A percentile compares a stretch with the other conserved stretches of the same genome.
These are phyloP conservation scores for Thraustochytrium striatum DNA, from an alignment of 352 stramenopile species.

Conservation along the genomic window DNA sequence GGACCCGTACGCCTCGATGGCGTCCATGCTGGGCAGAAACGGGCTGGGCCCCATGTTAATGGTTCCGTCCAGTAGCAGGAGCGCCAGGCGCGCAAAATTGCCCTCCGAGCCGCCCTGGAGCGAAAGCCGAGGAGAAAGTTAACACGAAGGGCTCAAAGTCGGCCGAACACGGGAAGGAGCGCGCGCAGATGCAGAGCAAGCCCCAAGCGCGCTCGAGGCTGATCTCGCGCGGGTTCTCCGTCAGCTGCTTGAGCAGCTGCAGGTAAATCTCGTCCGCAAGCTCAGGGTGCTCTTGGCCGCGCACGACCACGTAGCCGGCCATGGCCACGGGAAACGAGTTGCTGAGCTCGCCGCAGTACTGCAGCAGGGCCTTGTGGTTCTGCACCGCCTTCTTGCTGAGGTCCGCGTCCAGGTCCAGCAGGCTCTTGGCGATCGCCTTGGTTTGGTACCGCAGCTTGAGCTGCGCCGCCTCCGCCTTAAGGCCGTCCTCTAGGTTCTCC, in stretches of 20 bases:
- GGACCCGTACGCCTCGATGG: constrained; percentile 5
- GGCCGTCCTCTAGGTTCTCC: constrained; percentile 39
- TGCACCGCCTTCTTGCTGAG: constrained; percentile 15
- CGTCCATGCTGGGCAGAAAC: constrained; percentile 41
- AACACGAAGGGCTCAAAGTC: constrained; percentile 61
- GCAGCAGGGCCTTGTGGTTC: constrained; percentile 36
- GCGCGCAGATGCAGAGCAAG: constrained; percentile 57
- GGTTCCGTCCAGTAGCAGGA: constrained; percentile 19
- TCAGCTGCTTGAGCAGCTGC: constrained; percentile 66
- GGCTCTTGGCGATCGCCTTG: constrained; percentile 40
- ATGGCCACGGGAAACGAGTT: constrained; percentile 36
- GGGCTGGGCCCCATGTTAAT: constrained; percentile 22
- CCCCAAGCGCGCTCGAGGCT: constrained; percentile 59
- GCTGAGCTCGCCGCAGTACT: constrained; percentile 36
- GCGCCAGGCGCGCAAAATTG: constrained; percentile 44
- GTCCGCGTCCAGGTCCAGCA: constrained; percentile 37
- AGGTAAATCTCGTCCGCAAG: constrained; percentile 60
- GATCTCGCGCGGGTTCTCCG: constrained; percentile 54
- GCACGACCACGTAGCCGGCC: constrained; percentile 44
- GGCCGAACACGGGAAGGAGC: constrained; percentile 59
- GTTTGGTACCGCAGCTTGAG: constrained; percentile 6
- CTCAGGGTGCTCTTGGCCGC: constrained; percentile 40
- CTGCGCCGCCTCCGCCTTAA: constrained; percentile 41
- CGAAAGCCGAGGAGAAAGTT: constrained; percentile 57
- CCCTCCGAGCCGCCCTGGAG: constrained; percentile 28